A percentile compares a stretch with the other conserved stretches of the same genome.
Conservation (phyloP, 345 rosid genomes). For the Corchorus olitorius region DNA sequence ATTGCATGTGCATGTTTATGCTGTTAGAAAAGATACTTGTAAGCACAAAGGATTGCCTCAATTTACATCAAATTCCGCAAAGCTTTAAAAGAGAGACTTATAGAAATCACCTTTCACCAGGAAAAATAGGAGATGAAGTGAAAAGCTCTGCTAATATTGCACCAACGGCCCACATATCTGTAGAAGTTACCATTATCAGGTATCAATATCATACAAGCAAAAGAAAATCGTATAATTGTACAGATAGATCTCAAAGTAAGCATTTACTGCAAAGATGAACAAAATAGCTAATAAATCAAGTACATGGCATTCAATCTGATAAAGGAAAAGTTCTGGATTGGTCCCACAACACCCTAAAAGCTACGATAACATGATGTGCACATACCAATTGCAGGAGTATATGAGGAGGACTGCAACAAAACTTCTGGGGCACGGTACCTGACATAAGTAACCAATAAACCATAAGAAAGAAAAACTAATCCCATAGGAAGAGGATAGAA, state of each 20-base stretch:
- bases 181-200: constrained; percentile 29
- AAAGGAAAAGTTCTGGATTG: neutral
- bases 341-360: neutral
- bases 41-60: constrained; percentile 2
- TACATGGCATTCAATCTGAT: neutral
- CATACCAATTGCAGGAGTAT: constrained; percentile 92
- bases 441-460: constrained; percentile 21
- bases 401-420: constrained; percentile 73
- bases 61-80: constrained; percentile 4
- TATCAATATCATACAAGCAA: constrained; percentile 18
- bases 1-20: neutral
- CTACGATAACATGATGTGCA: neutral
- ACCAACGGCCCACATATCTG: constrained; percentile 99
- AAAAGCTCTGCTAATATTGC: constrained; percentile 92
- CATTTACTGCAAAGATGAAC: neutral
- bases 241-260: constrained; percentile 18
- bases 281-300: neutral
- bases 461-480: constrained; percentile 5
- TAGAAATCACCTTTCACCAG: constrained; percentile 81
- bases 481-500: constrained; percentile 11
- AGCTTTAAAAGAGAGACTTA: constrained; percentile 6
- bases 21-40: neutral
- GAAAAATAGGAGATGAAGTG: constrained; percentile 82
- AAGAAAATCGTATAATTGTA: neutral
- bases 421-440: constrained; percentile 99